Evolutionary conservation across 768 basidiomycete species (phyloP).

Genomic region (Auricularia auricula-judae): DNA sequence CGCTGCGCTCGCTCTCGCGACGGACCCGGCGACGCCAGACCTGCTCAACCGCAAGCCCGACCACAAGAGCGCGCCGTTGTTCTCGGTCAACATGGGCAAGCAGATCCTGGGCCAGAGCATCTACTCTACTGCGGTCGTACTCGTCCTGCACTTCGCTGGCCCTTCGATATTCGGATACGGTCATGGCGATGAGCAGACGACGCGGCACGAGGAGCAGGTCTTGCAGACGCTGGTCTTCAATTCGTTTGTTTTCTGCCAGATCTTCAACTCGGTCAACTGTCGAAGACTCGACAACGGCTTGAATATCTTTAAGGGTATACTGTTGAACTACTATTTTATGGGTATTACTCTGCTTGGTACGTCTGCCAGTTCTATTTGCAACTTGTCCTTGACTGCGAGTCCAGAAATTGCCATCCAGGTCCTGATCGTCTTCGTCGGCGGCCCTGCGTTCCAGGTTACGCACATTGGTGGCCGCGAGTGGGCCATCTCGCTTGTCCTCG

Average conservation of each 20-base stretch:
- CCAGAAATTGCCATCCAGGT: constrained; percentile 81
- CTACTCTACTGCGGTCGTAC: constrained; percentile 74
- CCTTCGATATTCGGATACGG: constrained; percentile 51
- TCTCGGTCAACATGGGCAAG: constrained; percentile 92
- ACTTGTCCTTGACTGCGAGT: background rate
- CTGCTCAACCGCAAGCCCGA: constrained; percentile 88
- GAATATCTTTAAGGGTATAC: constrained; percentile 82
- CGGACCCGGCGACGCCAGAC: constrained; percentile 77
- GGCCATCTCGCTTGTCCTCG: constrained; percentile 86
- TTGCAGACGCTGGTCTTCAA: constrained; percentile 92
- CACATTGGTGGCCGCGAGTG: constrained; percentile 74
- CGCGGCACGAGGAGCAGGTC: constrained; percentile 23
- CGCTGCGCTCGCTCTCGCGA: constrained; percentile 93
- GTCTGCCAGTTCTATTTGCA: constrained; percentile 12
- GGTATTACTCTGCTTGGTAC: constrained; percentile 74
- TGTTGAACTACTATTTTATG: constrained; percentile 75
- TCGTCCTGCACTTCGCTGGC: constrained; percentile 86
- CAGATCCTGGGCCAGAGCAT: constrained; percentile 84
- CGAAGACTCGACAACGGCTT: constrained; percentile 73
- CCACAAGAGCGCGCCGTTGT: constrained; percentile 76
- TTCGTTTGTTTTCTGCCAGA: constrained; percentile 95
- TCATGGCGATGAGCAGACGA: background rate
- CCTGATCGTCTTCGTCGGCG: constrained; percentile 83
- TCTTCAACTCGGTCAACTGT: constrained; percentile 92
- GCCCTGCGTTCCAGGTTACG: constrained; percentile 84